These are phyloP conservation scores for Henckelia pumila DNA, from an alignment of 257 asterid genomes.

Conservation along the genomic window DNA sequence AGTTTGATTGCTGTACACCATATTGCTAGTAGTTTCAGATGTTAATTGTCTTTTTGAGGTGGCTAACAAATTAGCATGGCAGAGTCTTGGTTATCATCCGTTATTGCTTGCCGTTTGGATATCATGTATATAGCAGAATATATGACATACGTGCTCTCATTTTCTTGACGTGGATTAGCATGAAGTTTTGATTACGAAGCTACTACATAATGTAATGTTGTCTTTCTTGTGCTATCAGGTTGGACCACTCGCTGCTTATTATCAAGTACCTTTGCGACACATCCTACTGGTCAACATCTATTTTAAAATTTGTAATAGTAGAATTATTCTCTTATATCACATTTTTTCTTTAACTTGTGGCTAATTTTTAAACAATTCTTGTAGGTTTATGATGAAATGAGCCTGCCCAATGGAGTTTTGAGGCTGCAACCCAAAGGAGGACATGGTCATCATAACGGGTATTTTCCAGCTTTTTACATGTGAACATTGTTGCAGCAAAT, in stretches of 20 bases:
- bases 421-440: slow-evolving; percentile 98
- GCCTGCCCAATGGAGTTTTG: slow-evolving; percentile 88
- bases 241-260: slow-evolving; percentile 96
- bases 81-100: background rate
- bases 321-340: background rate
- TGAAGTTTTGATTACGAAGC: background rate
- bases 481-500: slow-evolving; percentile 10
- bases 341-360: slow-evolving; percentile 5
- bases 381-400: slow-evolving; percentile 92
- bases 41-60: slow-evolving; percentile 2
- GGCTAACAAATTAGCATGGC: background rate
- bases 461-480: slow-evolving; percentile 29
- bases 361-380: slow-evolving; percentile 14
- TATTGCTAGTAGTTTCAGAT: background rate
- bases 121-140: background rate
- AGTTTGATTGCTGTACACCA: background rate
- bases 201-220: background rate
- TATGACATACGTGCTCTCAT: slow-evolving; percentile 9
- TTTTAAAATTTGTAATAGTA: background rate
- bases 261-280: slow-evolving; percentile 95
- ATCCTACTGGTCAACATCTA: slow-evolving; percentile 68
- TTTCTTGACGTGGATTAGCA: background rate
- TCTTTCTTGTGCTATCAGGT: slow-evolving; percentile 42
- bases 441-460: slow-evolving; percentile 97
- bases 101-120: background rate